phyloP scores from a whole-genome alignment of 192 early-diverging fungal genomes.

The Umbelopsis sp. region DNA sequence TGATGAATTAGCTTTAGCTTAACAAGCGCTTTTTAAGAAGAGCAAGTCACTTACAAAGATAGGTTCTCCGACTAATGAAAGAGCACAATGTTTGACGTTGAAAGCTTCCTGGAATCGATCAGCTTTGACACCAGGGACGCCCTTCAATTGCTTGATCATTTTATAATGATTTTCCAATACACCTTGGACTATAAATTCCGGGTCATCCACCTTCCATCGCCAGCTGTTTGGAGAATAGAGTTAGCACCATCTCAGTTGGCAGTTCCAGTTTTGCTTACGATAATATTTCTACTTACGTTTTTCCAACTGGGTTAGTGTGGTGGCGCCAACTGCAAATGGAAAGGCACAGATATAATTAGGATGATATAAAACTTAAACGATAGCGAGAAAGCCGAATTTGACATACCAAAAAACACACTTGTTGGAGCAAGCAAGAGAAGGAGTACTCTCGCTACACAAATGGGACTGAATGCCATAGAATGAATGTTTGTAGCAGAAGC shows the following conservation, averaged over 20 bases:
- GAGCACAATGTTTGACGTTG: constrained; percentile 63
- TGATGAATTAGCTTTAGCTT: background rate
- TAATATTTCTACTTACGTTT: background rate
- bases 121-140: constrained; percentile 75
- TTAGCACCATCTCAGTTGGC: background rate
- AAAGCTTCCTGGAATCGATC: constrained; percentile 73
- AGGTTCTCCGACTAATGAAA: constrained; percentile 71
- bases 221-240: constrained; percentile 40
- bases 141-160: constrained; percentile 77
- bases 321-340: constrained; percentile 58
- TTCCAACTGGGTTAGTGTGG: constrained; percentile 76
- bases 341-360: too few species aligned
- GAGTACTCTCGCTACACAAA: constrained; percentile 77
- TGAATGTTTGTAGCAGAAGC: constrained; percentile 76
- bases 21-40: too few species aligned
- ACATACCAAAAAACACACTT: constrained; percentile 60
- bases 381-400: too few species aligned
- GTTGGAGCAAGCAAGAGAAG: constrained; percentile 75
- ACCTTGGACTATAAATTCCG: constrained; percentile 66
- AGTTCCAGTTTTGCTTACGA: background rate
- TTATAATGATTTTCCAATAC: constrained; percentile 70
- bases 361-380: too few species aligned
- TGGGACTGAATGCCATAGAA: constrained; percentile 79
- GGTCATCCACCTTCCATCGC: constrained; percentile 73
- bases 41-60: constrained; percentile 53